These are phyloP conservation scores for Elymus sibiricus DNA, from an alignment of 176 grass and related monocot genomes.

Conservation along the genomic window DNA sequence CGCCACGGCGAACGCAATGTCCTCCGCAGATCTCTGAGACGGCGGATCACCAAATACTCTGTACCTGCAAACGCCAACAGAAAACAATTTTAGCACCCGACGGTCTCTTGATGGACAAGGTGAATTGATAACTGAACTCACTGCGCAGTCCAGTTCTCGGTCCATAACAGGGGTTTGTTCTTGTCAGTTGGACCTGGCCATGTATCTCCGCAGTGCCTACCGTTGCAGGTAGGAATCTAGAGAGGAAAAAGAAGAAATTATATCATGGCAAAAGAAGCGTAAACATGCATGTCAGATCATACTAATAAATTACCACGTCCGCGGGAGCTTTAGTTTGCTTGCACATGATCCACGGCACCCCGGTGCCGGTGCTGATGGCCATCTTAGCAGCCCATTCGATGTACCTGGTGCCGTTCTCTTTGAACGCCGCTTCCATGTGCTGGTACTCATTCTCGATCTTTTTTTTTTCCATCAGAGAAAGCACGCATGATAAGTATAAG, in stretches of 20 bases:
- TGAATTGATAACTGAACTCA: conserved; percentile 29
- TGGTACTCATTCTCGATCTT: conserved; percentile 97
- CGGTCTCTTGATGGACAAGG: not conserved
- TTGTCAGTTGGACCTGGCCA: conserved; percentile 49
- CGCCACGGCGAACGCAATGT: conserved; percentile 69
- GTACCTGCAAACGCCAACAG: conserved; percentile 53
- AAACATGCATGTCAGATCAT: conserved; percentile 13
- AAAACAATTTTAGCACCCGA: not conserved
- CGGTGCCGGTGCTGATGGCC: conserved; percentile 39
- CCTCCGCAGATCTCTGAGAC: conserved; percentile 86
- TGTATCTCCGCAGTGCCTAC: conserved; percentile 69
- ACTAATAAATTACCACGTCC: conserved; percentile 50
- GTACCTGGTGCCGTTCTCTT: conserved; percentile 53
- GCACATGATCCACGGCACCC: conserved; percentile 92
- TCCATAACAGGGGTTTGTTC: conserved; percentile 57
- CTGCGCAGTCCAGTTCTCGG: conserved; percentile 96
- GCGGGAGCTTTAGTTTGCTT: conserved; percentile 80
- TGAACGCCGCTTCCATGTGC: conserved; percentile 48
- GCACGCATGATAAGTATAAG: not conserved
- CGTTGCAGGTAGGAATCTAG: conserved; percentile 76
- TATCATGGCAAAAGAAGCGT: not conserved
- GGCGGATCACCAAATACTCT: conserved; percentile 91
- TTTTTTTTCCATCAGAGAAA: not conserved
- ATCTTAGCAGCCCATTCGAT: conserved; percentile 67
- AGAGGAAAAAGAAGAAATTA: not conserved